phyloP scores from a whole-genome alignment of 2,329 filamentous ascomycete genomes.

The Esteya vermicola region DNA sequence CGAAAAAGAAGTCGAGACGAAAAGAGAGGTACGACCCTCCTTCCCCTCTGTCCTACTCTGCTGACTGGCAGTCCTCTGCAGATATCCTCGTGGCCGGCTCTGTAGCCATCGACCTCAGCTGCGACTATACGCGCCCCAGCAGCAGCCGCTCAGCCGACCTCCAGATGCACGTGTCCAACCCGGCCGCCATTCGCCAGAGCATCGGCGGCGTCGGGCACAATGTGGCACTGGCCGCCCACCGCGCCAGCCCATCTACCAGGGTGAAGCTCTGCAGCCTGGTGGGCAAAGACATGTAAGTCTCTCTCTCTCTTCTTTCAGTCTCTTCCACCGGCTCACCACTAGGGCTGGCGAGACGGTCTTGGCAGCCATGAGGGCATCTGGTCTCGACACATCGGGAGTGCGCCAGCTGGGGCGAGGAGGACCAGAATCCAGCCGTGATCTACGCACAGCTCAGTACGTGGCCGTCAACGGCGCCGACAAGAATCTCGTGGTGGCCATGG shows the following conservation, averaged over 20 bases:
- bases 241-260: constrained; percentile 40
- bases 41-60: no score
- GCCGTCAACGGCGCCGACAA: constrained; percentile 75
- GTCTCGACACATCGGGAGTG: constrained; percentile 52
- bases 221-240: constrained; percentile 70
- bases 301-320: background rate
- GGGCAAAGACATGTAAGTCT: constrained; percentile 56
- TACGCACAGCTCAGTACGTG: constrained; percentile 84
- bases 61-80: constrained; percentile 13
- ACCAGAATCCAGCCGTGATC: no score
- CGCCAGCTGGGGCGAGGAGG: constrained; percentile 34
- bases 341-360: constrained; percentile 63
- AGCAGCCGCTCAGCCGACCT: constrained; percentile 22
- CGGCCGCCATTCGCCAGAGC: constrained; percentile 63
- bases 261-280: constrained; percentile 70
- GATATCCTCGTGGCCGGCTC: constrained; percentile 85
- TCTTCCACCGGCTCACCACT: background rate
- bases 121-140: constrained; percentile 62
- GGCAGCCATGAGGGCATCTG: constrained; percentile 45
- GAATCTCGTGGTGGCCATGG: constrained; percentile 83
- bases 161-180: constrained; percentile 69
- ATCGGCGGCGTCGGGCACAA: constrained; percentile 89
- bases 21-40: no score
- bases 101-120: constrained; percentile 74
- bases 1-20: no score